Evolutionary conservation across 2,329 filamentous ascomycete species (phyloP).

Genomic region (Ophiostoma angusticollis): DNA sequence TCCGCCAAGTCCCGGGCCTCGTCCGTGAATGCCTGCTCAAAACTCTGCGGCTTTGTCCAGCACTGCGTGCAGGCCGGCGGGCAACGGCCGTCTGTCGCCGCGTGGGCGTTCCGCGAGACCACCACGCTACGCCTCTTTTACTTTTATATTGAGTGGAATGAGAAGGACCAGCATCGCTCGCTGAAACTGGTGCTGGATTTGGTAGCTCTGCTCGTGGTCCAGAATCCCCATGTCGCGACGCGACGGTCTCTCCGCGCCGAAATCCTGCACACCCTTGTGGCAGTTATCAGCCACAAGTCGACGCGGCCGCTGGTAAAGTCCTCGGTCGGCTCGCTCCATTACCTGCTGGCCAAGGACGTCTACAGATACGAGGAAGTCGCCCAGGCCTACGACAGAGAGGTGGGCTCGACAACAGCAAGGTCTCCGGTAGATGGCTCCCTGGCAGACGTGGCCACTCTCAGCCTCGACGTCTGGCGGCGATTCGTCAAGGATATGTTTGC

Average conservation of each 20-base stretch:
- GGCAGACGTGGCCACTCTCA: constrained; percentile 6
- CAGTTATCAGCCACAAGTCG: constrained; percentile 46
- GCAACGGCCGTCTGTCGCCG: constrained; percentile 21
- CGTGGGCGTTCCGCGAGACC: constrained; percentile 38
- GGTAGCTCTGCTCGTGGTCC: constrained; percentile 35
- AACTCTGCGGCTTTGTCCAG: constrained; percentile 50
- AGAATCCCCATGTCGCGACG: constrained; percentile 32
- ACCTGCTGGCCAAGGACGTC: constrained; percentile 49
- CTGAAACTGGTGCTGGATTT: constrained; percentile 51
- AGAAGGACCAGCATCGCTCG: constrained; percentile 50
- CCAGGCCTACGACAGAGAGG: constrained; percentile 25
- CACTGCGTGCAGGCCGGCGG: constrained; percentile 40
- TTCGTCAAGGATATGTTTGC: constrained; percentile 25
- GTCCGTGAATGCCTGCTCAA: constrained; percentile 45
- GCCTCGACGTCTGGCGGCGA: constrained; percentile 18
- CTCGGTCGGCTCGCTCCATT: constrained; percentile 52
- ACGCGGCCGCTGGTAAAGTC: constrained; percentile 56
- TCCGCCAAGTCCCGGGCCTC: constrained; percentile 41
- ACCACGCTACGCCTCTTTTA: constrained; percentile 40
- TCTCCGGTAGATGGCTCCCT: constrained; percentile 9
- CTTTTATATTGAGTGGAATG: constrained; percentile 55
- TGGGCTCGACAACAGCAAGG: too few relatives aligned
- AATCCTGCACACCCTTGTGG: constrained; percentile 40
- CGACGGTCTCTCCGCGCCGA: constrained; percentile 27
- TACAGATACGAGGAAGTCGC: constrained; percentile 35